phyloP scores from a whole-genome alignment of 148 eudicot species.

The Chenopodium quinoa region DNA sequence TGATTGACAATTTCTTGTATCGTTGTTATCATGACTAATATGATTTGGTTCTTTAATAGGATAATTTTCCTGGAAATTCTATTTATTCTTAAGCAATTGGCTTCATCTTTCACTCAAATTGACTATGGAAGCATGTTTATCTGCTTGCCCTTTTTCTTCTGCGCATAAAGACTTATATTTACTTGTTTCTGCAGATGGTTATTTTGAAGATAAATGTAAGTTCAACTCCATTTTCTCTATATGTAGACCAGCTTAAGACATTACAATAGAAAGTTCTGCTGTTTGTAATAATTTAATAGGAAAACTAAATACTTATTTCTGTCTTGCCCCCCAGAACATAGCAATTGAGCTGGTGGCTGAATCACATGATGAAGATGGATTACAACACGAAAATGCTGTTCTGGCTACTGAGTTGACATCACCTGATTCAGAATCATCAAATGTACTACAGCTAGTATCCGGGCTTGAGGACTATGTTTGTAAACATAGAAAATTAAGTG shows the following conservation, averaged over 20 bases:
- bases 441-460: slow-evolving; percentile 45
- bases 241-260: background rate
- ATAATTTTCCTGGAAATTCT: background rate
- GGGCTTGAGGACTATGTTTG: slow-evolving; percentile 69
- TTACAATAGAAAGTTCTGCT: background rate
- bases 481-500: slow-evolving; percentile 54
- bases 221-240: slow-evolving; percentile 16
- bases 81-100: background rate
- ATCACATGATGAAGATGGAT: slow-evolving; percentile 32
- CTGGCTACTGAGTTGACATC: slow-evolving; percentile 37
- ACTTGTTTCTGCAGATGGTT: slow-evolving; percentile 54
- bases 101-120: slow-evolving; percentile 3
- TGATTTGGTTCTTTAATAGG: background rate
- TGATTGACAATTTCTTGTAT: background rate
- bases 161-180: background rate
- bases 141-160: background rate
- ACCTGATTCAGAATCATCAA: slow-evolving; percentile 40
- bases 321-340: slow-evolving; percentile 44
- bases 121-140: background rate
- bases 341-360: slow-evolving; percentile 67
- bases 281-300: background rate
- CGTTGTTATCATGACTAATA: background rate
- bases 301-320: background rate
- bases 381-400: slow-evolving; percentile 41
- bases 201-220: slow-evolving; percentile 70